Base-by-base conservation (phyloP, 768 basidiomycete genomes). In the Lyophyllum atratum region DNA sequence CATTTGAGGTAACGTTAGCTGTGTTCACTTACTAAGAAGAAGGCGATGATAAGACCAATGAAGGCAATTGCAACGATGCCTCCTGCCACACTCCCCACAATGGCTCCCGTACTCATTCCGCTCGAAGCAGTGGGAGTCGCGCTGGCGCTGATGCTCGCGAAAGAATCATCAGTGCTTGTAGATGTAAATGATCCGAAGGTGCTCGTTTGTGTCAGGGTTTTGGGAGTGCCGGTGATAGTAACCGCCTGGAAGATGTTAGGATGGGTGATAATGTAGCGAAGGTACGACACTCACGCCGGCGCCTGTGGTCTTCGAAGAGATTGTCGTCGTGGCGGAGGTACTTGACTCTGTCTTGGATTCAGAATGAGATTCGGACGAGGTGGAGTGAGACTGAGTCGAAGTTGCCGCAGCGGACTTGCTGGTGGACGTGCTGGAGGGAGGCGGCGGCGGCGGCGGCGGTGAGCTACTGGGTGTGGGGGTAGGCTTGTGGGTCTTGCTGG, bases 21-120 rank as follows among this genome's bases (percentile, higher is more conserved):
- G 55, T 24, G 12, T 21, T 22, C 45, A 64, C 74, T n/a, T 66
- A 80, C 79, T 42, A 80, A 60, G 56, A 80, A 59, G 65, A 72
- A 78, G 21, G 74, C 67, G 56, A 75, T 43, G 55, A 80, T 55
- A 49, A 79, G 71, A 22, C 74, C 62, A 52, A 76, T 63, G n/a
- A 71, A 54, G 4, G 74, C 70, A 29, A 72, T 56, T 22, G 72
- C 80, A 1, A 68, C 68, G 29, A 82, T 69, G 45, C 72, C 76
- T 22, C 77, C 80, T 0, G 66, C 73, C 21, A 74, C 61, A 25
- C 72, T 68, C 15, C 74, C 74, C 11, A 78, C 74, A 46, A 82
- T 68, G 24, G 76, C 65, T n/a, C 79, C 80, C 15, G 76, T 72
- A 45, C 71, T 71, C 45, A 76, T 43, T 9, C 66, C 69, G 21